Evolutionary conservation across 1,284 basidiomycete species (phyloP).

Genomic region (Phylloporus sp.): DNA sequence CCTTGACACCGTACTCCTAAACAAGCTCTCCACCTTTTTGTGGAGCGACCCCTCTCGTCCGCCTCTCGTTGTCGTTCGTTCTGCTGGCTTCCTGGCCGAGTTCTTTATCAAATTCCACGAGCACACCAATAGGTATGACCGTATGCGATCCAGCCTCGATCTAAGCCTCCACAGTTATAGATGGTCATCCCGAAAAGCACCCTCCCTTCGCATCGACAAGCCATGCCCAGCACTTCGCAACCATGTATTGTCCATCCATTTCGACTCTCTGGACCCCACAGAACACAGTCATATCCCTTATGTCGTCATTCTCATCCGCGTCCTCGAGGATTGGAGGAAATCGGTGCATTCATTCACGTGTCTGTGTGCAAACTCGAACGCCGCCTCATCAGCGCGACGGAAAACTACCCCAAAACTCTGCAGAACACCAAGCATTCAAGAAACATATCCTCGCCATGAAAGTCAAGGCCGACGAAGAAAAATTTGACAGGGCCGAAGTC

Average conservation of each 20-base stretch:
- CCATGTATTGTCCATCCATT: slow-evolving; percentile 76
- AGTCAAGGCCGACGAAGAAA: no score
- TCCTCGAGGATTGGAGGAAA: slow-evolving; percentile 57
- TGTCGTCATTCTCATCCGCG: slow-evolving; percentile 85
- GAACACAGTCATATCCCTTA: slow-evolving; percentile 77
- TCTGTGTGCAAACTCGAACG: neutral
- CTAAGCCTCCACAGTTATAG: slow-evolving; percentile 71
- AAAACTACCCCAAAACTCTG: no score
- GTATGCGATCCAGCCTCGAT: neutral
- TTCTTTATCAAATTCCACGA: slow-evolving; percentile 89
- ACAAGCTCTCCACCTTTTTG: slow-evolving; percentile 68
- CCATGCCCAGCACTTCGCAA: slow-evolving; percentile 86
- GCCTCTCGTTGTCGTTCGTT: slow-evolving; percentile 79
- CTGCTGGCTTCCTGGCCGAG: slow-evolving; percentile 89
- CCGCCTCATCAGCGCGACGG: no score
- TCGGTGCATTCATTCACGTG: slow-evolving; percentile 52
- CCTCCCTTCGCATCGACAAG: slow-evolving; percentile 88
- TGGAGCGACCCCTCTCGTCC: slow-evolving; percentile 70
- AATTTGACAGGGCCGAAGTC: neutral
- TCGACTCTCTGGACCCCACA: slow-evolving; percentile 81
- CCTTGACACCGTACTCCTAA: slow-evolving; percentile 62
- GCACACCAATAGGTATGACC: slow-evolving; percentile 71
- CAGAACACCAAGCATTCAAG: no score
- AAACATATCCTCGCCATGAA: no score
- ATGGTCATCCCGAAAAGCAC: slow-evolving; percentile 90